Evolutionary conservation across 2,329 filamentous ascomycete genomes (phyloP).

Genomic region (Huntiella omanensis): DNA sequence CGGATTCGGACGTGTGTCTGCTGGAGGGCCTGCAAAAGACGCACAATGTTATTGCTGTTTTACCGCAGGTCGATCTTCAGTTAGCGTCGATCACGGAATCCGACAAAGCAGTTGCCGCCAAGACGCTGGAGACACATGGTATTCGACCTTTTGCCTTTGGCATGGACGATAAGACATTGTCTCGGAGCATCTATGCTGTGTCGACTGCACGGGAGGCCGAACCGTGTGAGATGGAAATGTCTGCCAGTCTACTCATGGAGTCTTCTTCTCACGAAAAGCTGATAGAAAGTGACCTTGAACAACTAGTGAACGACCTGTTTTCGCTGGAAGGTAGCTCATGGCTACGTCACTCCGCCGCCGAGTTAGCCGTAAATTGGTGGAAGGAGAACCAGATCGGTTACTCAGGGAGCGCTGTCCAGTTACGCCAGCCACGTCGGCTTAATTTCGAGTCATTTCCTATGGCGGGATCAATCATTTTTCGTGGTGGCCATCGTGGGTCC

Average conservation of each 20-base stretch:
- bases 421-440: neutral
- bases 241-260: conserved; percentile 84
- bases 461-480: neutral
- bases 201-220: conserved; percentile 39
- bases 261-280: conserved; percentile 76
- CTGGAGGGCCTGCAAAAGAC: conserved; percentile 50
- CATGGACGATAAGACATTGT: neutral
- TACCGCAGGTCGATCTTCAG: conserved; percentile 23
- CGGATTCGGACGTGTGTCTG: conserved; percentile 47
- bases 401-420: neutral
- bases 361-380: conserved; percentile 62
- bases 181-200: conserved; percentile 42
- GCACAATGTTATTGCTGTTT: conserved; percentile 70
- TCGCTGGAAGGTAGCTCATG: conserved; percentile 60
- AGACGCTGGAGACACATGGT: conserved; percentile 29
- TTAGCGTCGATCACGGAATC: neutral
- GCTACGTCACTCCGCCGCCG: conserved; percentile 64
- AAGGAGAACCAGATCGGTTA: conserved; percentile 15
- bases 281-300: conserved; percentile 50
- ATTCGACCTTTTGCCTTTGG: conserved; percentile 49
- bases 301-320: conserved; percentile 57
- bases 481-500: neutral
- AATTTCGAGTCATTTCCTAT: neutral
- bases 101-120: neutral
- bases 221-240: conserved; percentile 33